Base-by-base conservation (phyloP, 2,329 filamentous ascomycete species). In the Fusarium sp. region DNA sequence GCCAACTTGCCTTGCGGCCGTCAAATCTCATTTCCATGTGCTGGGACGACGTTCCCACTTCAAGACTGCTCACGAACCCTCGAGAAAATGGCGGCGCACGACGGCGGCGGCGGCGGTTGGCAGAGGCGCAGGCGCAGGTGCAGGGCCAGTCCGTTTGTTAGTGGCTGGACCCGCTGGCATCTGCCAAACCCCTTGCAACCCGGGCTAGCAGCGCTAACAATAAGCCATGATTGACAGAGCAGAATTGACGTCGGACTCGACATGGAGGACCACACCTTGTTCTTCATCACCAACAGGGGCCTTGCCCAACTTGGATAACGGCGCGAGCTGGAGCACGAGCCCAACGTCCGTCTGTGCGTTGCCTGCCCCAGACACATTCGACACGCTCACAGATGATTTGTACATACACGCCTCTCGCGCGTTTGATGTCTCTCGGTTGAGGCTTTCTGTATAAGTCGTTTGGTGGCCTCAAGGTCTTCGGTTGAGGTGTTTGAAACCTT, bases 341-440 rank as follows among this genome's bases (percentile, higher is more conserved):
- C 72, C 61, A 63, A 60, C 51, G 53, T 62, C 46, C 39, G 72
- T 73, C 73, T 73, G 72, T 74, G 73, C 73, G 66, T 47, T 43
- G 52, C 44, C 66, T 61, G 51, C 60, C 47, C 60, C 57, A 64
- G 59, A 64, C 66, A 58, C 58, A 51, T 52, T 64, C 60, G n/a
- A 59, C 64, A 63, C 50, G 63, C 51, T 54, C 56, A 66, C 58
- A 53, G 40, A 68, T 41, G 31, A 56, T 53, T 65, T 37, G 67
- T 52, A 58, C 28, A 41, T 48, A 37, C 63, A 68, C 63, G 39
- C 65, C 68, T 62, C 61, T 56, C 34, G 31, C 28, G 46, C 53
- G 46, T 60, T 73, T 71, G 64, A 62, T 52, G 48, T 64, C 41
- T 46, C 37, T 55, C 55, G 55, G 55, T 44, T 65, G 65, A 73